Base-by-base conservation (phyloP, 2,329 filamentous ascomycete genomes). In the Coniella vitis region DNA sequence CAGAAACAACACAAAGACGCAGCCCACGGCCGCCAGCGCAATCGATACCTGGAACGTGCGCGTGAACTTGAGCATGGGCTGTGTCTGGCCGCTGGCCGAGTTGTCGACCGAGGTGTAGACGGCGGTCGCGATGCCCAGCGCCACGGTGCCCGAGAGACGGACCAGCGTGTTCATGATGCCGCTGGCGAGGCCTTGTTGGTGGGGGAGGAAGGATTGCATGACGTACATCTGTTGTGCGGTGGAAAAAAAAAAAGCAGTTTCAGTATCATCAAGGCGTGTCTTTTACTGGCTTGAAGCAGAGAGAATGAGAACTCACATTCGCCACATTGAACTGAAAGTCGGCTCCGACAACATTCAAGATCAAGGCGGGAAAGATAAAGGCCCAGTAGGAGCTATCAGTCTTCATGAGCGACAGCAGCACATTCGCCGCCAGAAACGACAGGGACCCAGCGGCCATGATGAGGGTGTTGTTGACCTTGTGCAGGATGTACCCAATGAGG, bases 281-380 rank as follows among this genome's bases (percentile, higher is more conserved):
- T 9, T 9, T 21, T n/a, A n/a, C n/a, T n/a, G n/a, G 37, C 14
- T 22, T 13, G 17, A 22, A 36, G 37, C n/a, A 47, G 29, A 17
- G 31, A 8, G 21, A 17, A 17, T 17, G 3, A 13, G 3, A n/a
- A 65, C 75, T 56, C 60, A 81, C 76, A 57, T 87, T 86, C 3
- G 78, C 76, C 19, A 86, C 82, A 52, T 85, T 84, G 62, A 86
- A 86, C 50, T 86, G 77, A 31, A 87, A 75, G 58, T 86, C 84
- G 0, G 81, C 81, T 1, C 83, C 83, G 4, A 84, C 67, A 1
- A 86, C 82, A 19, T 75, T 74, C 21, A 86, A 62, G 4, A 81
- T 63, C 35, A 85, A 63, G 0, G 74, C 73, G 0, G 82, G 80
- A 59, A 86, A 86, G 5, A 76, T 71, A 52, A 83, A 79, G 0